A percentile compares a stretch with the other conserved stretches of the same genome.
Conservation (phyloP, 139 green algal genomes). For the Desmodesmus armatus region DNA sequence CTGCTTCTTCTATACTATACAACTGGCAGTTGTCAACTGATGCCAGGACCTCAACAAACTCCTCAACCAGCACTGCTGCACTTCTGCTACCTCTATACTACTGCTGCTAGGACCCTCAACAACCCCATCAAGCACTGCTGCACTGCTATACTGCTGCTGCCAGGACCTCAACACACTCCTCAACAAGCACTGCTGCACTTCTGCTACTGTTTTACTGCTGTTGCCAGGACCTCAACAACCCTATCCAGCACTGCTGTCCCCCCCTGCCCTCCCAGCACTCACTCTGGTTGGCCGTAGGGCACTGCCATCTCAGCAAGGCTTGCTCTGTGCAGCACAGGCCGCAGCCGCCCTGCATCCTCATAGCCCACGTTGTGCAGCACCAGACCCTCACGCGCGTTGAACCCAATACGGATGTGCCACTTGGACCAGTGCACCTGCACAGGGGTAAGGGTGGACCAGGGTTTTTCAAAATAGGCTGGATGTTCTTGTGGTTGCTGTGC, state of each 20-base stretch:
- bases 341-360: slow-evolving; percentile 50
- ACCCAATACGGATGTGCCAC: slow-evolving; percentile 89
- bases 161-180: neutral
- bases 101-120: too few relatives aligned
- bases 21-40: too few relatives aligned
- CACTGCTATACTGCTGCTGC: neutral
- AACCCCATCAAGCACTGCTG: neutral
- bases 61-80: neutral
- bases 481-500: too few relatives aligned
- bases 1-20: too few relatives aligned
- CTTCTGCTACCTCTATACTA: neutral
- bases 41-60: too few relatives aligned
- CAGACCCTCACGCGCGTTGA: slow-evolving; percentile 92
- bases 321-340: slow-evolving; percentile 81
- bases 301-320: slow-evolving; percentile 93
- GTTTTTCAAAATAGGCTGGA: too few relatives aligned
- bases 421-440: slow-evolving; percentile 82
- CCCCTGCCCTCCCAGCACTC: neutral
- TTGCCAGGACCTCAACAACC: neutral
- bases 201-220: neutral
- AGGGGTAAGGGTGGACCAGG: too few relatives aligned
- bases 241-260: neutral
- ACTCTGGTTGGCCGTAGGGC: slow-evolving; percentile 78
- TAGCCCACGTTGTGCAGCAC: slow-evolving; percentile 82
- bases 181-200: neutral